Percentiles rank a stretch among this genome's conserved stretches.
Evolutionary conservation across 805 yeast species (phyloP).

Genomic region (Limtongozyma cylindracea): DNA sequence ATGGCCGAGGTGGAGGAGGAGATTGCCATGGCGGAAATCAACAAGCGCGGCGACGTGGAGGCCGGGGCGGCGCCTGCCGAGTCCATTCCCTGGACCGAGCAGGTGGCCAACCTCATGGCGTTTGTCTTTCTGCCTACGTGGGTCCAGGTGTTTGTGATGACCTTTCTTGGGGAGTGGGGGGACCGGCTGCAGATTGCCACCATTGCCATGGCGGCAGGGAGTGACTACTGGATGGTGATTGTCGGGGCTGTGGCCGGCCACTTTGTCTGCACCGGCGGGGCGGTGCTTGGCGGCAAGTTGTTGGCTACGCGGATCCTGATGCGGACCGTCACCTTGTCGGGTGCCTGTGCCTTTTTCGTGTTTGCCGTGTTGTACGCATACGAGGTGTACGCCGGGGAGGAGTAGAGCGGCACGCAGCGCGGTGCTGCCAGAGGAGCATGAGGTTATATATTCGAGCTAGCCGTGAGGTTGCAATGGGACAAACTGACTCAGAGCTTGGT

Average conservation of each 20-base stretch:
- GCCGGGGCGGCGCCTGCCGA: slow-evolving; percentile 20
- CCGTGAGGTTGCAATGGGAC: no score
- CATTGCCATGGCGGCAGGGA: slow-evolving; percentile 95
- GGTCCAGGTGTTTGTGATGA: slow-evolving; percentile 89
- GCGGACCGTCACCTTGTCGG: slow-evolving; percentile 81
- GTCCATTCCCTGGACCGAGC: slow-evolving; percentile 4
- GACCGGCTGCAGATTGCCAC: slow-evolving; percentile 97
- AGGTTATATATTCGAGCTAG: no score
- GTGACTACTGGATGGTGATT: slow-evolving; percentile 73
- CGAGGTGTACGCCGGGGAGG: slow-evolving; percentile 19
- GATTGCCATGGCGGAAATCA: slow-evolving; percentile 36
- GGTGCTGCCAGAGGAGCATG: no score
- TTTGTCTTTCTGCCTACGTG: slow-evolving; percentile 66
- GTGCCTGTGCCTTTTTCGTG: slow-evolving; percentile 65
- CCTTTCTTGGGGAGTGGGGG: slow-evolving; percentile 97
- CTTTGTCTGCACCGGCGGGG: slow-evolving; percentile 62
- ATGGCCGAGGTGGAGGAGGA: slow-evolving; percentile 94
- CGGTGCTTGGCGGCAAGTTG: slow-evolving; percentile 84
- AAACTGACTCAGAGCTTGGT: slow-evolving; percentile 8
- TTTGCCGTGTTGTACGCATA: slow-evolving; percentile 63
- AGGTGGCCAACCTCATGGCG: slow-evolving; percentile 26
- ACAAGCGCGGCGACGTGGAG: slow-evolving; percentile 20
- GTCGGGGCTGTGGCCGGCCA: slow-evolving; percentile 84
- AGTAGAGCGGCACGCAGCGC: no score
- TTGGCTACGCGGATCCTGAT: slow-evolving; percentile 75